These are phyloP conservation scores for Chalaropsis ovoidea DNA, from an alignment of 2,329 filamentous ascomycete genomes.

Conservation along the genomic window DNA sequence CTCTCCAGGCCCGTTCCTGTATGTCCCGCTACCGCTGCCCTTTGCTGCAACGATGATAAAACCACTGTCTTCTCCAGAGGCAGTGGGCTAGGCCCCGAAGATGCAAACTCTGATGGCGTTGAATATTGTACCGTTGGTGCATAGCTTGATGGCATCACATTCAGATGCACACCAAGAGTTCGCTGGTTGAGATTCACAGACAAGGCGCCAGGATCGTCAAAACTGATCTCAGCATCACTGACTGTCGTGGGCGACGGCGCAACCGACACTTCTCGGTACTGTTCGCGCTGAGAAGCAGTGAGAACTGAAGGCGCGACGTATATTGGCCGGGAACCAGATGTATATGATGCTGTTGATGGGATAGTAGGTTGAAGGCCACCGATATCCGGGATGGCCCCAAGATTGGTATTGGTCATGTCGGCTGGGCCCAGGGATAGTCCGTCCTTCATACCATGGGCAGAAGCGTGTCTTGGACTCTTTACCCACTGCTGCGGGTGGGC, in stretches of 20 bases:
- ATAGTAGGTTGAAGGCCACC: slow-evolving; percentile 4
- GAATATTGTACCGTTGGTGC: slow-evolving; percentile 10
- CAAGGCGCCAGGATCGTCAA: background rate
- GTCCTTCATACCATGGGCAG: background rate
- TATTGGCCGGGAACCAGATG: background rate
- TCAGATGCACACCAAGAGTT: slow-evolving; percentile 6
- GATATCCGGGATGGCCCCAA: background rate
- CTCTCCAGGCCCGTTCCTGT: background rate
- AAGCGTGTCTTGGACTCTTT: slow-evolving; percentile 1
- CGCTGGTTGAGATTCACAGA: slow-evolving; percentile 1
- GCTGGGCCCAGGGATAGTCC: slow-evolving; percentile 18
- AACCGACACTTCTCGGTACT: slow-evolving; percentile 12
- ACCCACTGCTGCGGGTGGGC: slow-evolving; percentile 1
- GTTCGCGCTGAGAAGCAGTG: slow-evolving; percentile 4
- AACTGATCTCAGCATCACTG: slow-evolving; percentile 8
- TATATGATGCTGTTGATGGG: slow-evolving; percentile 13
- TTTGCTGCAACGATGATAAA: background rate
- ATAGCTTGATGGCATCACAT: slow-evolving; percentile 11
- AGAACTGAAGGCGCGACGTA: slow-evolving; percentile 17
- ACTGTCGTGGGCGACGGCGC: slow-evolving; percentile 1
- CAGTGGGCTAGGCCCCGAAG: background rate
- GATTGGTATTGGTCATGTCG: slow-evolving; percentile 11
- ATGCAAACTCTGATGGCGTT: slow-evolving; percentile 11
- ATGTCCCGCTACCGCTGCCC: background rate
- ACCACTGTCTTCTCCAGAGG: slow-evolving; percentile 4